phyloP scores from a whole-genome alignment of 1,284 basidiomycete genomes.

The Jaminaea rosea region DNA sequence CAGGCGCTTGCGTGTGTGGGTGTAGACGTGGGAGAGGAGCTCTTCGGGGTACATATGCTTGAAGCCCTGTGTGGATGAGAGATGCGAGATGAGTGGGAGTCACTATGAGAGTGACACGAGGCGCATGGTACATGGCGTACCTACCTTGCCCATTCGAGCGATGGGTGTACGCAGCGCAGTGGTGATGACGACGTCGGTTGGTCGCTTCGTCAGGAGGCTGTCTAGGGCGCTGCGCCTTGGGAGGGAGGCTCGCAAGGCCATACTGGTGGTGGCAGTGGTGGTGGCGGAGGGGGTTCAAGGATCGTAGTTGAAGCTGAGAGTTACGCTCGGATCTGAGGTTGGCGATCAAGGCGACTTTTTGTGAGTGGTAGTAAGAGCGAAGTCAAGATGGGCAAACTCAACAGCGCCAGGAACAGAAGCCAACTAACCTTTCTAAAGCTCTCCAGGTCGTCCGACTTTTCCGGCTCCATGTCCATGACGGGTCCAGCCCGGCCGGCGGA shows the following conservation, averaged over 20 bases:
- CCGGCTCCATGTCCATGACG: too few species aligned
- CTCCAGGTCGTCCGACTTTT: too few species aligned
- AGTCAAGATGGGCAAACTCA: too few species aligned
- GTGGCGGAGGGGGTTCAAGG: not conserved
- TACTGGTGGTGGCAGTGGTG: conserved; percentile 4
- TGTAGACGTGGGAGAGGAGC: conserved; percentile 44
- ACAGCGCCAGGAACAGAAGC: too few species aligned
- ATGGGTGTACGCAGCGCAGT: conserved; percentile 48
- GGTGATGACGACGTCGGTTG: conserved; percentile 42
- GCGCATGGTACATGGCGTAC: not conserved
- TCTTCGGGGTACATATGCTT: conserved; percentile 47
- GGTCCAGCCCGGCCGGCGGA: too few species aligned
- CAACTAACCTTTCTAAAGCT: too few species aligned
- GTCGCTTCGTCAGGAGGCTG: conserved; percentile 30
- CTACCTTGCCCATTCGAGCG: conserved; percentile 37
- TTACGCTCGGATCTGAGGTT: too few species aligned
- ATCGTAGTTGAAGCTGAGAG: too few species aligned
- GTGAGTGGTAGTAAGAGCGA: too few species aligned
- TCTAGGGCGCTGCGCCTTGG: conserved; percentile 20
- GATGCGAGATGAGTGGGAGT: not conserved
- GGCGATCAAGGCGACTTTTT: too few species aligned
- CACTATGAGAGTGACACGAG: not conserved
- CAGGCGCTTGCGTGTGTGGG: conserved; percentile 36
- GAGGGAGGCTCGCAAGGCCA: conserved; percentile 24
- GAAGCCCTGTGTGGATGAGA: conserved; percentile 15